Conservation (phyloP, 2,329 filamentous ascomycete genomes). For the Botrytis fragariae region DNA sequence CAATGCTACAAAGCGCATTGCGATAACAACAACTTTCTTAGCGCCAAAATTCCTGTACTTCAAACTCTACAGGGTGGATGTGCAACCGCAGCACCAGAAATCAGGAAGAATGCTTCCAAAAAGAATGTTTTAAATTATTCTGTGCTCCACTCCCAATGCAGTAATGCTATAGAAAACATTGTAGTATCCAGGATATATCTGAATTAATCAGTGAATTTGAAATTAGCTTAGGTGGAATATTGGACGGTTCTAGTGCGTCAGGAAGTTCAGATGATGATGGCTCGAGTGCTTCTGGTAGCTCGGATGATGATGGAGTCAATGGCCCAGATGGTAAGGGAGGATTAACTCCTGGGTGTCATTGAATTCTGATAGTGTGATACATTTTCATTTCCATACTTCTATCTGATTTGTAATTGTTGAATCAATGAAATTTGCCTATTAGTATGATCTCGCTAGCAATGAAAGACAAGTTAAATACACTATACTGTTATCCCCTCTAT, state of each 20-base stretch:
- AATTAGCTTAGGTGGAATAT: too few species aligned
- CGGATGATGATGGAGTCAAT: not conserved
- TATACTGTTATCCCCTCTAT: not conserved
- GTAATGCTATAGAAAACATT: not conserved
- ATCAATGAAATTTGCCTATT: not conserved
- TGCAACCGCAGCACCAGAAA: not conserved
- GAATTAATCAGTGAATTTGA: not conserved
- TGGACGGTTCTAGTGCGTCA: not conserved
- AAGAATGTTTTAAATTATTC: not conserved
- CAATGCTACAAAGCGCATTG: not conserved
- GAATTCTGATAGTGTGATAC: not conserved
- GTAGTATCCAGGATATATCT: not conserved
- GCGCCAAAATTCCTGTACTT: not conserved
- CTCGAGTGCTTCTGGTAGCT: not conserved
- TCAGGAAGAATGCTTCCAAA: not conserved
- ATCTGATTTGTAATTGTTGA: not conserved
- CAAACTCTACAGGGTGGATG: not conserved
- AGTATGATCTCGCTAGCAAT: not conserved
- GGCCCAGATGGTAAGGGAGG: fast-evolving
- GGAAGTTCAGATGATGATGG: not conserved
- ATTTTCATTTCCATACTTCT: not conserved
- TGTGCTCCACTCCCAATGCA: not conserved
- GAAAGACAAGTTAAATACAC: not conserved
- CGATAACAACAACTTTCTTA: not conserved
- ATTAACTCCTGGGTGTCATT: not conserved